Conservation (phyloP, 129 eudicot species). For the Helianthus tuberosus region DNA sequence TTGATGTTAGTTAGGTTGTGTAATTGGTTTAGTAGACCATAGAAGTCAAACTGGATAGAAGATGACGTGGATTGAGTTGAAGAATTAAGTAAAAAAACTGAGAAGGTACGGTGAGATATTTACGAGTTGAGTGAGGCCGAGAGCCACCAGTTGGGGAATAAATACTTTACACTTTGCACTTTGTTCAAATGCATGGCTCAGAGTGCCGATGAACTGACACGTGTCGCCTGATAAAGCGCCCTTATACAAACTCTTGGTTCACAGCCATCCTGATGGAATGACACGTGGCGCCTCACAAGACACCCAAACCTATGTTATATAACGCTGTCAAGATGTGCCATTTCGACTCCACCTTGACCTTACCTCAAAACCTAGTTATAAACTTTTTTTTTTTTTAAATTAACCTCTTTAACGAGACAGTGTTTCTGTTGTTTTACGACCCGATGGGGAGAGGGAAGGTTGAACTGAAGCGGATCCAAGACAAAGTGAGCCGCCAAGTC, state of each 20-base stretch:
- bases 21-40: too few species aligned
- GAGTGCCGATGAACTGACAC: not conserved
- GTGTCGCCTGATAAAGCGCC: not conserved
- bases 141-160: conserved; percentile 7
- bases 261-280: not conserved
- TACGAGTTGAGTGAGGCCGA: not conserved
- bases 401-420: too few species aligned
- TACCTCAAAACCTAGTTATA: too few species aligned
- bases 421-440: too few species aligned
- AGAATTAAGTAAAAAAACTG: not conserved
- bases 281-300: conserved; percentile 13
- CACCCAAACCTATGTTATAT: not conserved
- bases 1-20: too few species aligned
- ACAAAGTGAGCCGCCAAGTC: conserved; percentile 37
- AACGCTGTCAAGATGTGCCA: not conserved
- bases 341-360: not conserved
- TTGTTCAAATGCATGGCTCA: conserved; percentile 10
- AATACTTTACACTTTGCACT: conserved; percentile 9
- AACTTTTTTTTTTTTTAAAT: too few species aligned
- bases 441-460: conserved; percentile 41
- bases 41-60: too few species aligned
- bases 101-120: not conserved
- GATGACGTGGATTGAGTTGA: not conserved
- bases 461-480: conserved; percentile 39
- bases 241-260: not conserved